These are phyloP conservation scores for Xylariaceae sp. DNA, from an alignment of 2,329 filamentous ascomycete genomes.

Conservation along the genomic window DNA sequence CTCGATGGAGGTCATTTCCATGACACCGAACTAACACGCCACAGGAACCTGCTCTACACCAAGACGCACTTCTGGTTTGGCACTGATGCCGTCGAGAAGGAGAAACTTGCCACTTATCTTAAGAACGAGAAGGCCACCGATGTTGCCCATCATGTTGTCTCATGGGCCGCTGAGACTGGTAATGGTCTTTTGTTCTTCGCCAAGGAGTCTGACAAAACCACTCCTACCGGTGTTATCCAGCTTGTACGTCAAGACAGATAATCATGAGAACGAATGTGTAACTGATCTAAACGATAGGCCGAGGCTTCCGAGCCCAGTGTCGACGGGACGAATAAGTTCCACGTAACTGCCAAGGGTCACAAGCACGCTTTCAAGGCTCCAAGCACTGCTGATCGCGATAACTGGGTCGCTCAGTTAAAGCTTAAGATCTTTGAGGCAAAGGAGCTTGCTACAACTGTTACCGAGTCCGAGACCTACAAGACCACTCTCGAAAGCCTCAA, in stretches of 20 bases:
- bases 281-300: constrained; percentile 40
- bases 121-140: constrained; percentile 81
- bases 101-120: constrained; percentile 72
- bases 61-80: constrained; percentile 94
- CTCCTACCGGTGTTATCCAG: constrained; percentile 77
- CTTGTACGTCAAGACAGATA: constrained; percentile 56
- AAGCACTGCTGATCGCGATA: constrained; percentile 73
- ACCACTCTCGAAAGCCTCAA: constrained; percentile 68
- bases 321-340: constrained; percentile 77
- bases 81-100: constrained; percentile 66
- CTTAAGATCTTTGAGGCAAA: constrained; percentile 80
- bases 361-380: constrained; percentile 92
- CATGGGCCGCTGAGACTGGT: constrained; percentile 90
- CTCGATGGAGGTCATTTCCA: too few species aligned
- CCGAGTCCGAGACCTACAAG: constrained; percentile 85
- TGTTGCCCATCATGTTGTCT: constrained; percentile 71
- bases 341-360: constrained; percentile 77
- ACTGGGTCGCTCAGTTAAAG: constrained; percentile 85
- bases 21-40: not conserved
- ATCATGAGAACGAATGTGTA: not conserved
- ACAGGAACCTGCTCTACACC: constrained; percentile 79
- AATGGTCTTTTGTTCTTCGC: constrained; percentile 92
- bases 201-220: constrained; percentile 79
- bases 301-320: constrained; percentile 67
- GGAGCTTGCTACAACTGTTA: constrained; percentile 68